Conservation (phyloP, 805 yeast species). For the Metschnikowia sp. region DNA sequence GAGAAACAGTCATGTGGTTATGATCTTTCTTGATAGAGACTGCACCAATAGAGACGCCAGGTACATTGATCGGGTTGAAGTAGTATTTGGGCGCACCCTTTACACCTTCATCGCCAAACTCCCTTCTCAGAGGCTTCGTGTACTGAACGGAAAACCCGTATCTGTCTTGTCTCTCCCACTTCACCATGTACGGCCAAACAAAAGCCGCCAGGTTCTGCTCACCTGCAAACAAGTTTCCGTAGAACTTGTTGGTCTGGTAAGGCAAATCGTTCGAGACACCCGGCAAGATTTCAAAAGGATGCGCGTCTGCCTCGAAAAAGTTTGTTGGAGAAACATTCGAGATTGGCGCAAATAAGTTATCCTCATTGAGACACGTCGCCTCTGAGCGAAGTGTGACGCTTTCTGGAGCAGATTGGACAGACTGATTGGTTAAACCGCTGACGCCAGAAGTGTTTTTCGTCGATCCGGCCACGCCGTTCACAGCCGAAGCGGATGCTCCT, state of each 20-base stretch:
- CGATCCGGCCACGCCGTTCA: too few species aligned
- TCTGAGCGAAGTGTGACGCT: neutral
- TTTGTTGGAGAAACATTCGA: slow-evolving; percentile 42
- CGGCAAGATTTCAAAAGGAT: slow-evolving; percentile 44
- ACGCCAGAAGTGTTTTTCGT: too few species aligned
- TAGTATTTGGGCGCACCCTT: too few species aligned
- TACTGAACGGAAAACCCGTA: slow-evolving; percentile 65
- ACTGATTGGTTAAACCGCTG: too few species aligned
- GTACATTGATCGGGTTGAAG: too few species aligned
- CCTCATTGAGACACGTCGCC: neutral
- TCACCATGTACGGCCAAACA: slow-evolving; percentile 65
- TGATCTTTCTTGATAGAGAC: slow-evolving; percentile 38
- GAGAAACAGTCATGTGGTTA: slow-evolving; percentile 43
- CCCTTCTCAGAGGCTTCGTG: slow-evolving; percentile 42
- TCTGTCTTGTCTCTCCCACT: slow-evolving; percentile 45
- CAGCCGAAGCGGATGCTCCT: too few species aligned
- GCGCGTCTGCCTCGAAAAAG: slow-evolving; percentile 44
- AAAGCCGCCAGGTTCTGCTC: slow-evolving; percentile 53
- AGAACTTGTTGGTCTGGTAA: slow-evolving; percentile 74
- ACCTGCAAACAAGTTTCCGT: slow-evolving; percentile 58
- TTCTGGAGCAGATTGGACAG: too few species aligned
- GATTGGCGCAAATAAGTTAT: slow-evolving; percentile 46
- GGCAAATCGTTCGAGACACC: slow-evolving; percentile 45
- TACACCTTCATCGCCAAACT: slow-evolving; percentile 44
- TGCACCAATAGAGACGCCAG: slow-evolving; percentile 56